Evolutionary conservation across 2,329 filamentous ascomycete species (phyloP).

Genomic region (Sporothrix mexicana): DNA sequence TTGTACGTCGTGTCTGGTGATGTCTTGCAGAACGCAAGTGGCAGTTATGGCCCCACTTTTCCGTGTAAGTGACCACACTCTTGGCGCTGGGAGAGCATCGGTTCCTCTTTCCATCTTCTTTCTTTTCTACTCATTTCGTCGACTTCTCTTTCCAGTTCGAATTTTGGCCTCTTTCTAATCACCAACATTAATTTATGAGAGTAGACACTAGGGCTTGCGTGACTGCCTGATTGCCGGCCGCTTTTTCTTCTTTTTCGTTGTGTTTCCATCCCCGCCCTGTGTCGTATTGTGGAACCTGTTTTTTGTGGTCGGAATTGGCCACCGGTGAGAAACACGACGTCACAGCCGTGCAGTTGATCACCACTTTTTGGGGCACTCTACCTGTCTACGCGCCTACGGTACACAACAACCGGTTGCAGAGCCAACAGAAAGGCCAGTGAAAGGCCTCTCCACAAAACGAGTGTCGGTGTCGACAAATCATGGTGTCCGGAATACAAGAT

Average conservation of each 20-base stretch:
- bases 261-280: not conserved
- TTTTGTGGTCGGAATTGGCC: conserved; percentile 36
- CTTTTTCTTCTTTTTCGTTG: not conserved
- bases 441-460: not conserved
- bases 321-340: conserved; percentile 41
- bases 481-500: not conserved
- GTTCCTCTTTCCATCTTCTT: not conserved
- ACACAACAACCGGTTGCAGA: not conserved
- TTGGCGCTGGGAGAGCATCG: not conserved
- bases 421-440: not conserved
- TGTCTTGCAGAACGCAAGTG: not conserved
- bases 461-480: conserved; percentile 5
- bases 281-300: conserved; percentile 25
- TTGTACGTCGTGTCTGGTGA: conserved; percentile 1
- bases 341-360: conserved; percentile 23
- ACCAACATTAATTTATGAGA: not conserved
- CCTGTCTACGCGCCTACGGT: too few species aligned
- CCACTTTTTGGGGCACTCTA: not conserved
- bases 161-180: not conserved
- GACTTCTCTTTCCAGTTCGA: not conserved
- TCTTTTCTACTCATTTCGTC: not conserved
- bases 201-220: not conserved
- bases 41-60: conserved; percentile 2
- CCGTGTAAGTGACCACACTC: conserved; percentile 8
- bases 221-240: not conserved